Percentiles rank a stretch among this genome's conserved stretches.
Conservation (phyloP, 108 stramenopile species). For the Nitzschia sp. region DNA sequence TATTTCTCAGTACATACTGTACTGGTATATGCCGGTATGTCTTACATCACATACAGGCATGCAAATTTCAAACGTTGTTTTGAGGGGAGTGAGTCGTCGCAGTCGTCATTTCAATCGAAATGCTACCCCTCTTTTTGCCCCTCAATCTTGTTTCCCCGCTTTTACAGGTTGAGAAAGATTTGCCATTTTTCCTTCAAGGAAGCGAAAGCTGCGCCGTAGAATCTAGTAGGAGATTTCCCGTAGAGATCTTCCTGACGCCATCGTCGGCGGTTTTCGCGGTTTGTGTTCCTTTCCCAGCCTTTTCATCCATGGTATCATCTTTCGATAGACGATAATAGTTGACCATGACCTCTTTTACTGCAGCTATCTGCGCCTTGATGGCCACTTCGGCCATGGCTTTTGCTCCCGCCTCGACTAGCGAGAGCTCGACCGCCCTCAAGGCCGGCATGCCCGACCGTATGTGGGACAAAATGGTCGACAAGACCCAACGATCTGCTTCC, state of each 20-base stretch:
- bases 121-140: no score
- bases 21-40: no score
- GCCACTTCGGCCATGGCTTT: conserved; percentile 82
- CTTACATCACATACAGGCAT: no score
- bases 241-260: background rate
- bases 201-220: background rate
- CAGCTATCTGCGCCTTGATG: conserved; percentile 66
- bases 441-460: conserved; percentile 80
- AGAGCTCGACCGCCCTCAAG: conserved; percentile 46
- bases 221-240: background rate
- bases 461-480: conserved; percentile 90
- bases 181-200: conserved; percentile 4
- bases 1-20: no score
- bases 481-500: conserved; percentile 70
- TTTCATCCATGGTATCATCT: background rate
- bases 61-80: no score
- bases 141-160: background rate
- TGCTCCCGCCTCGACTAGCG: conserved; percentile 51
- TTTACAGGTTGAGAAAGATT: background rate
- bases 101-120: no score
- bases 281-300: background rate
- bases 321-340: conserved; percentile 4
- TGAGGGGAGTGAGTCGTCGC: no score
- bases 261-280: background rate
- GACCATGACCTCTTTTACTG: conserved; percentile 72